Conservation (phyloP, 495 filamentous ascomycete genomes). For the Penicillium taxi region DNA sequence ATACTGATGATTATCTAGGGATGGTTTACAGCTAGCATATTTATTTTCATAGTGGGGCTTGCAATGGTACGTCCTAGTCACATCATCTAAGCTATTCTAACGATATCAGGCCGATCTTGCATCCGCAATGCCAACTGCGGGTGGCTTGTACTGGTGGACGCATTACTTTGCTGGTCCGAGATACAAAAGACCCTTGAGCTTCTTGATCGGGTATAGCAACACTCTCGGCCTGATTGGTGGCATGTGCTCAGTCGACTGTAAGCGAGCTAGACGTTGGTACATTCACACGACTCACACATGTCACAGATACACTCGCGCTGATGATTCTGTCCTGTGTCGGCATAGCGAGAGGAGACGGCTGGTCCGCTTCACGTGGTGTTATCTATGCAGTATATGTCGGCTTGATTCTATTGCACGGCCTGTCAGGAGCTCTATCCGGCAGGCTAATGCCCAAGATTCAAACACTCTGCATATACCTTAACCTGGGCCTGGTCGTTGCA, state of each 20-base stretch:
- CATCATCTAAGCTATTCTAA: neutral
- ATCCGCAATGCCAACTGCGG: constrained; percentile 60
- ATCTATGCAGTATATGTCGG: constrained; percentile 56
- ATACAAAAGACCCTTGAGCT: constrained; percentile 53
- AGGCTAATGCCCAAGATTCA: constrained; percentile 60
- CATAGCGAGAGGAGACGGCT: constrained; percentile 53
- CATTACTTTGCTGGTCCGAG: constrained; percentile 55
- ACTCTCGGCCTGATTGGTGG: constrained; percentile 61
- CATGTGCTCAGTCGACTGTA: constrained; percentile 52
- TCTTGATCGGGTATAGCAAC: constrained; percentile 64
- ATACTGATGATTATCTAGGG: constrained; percentile 20
- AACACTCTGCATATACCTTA: constrained; percentile 52
- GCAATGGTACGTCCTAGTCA: constrained; percentile 43
- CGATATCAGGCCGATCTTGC: constrained; percentile 50
- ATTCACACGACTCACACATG: neutral
- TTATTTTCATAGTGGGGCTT: constrained; percentile 59
- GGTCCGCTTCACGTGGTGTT: constrained; percentile 50
- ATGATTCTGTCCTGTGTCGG: constrained; percentile 50
- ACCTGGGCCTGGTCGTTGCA: constrained; percentile 54
- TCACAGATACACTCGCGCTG: constrained; percentile 39
- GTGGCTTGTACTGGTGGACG: constrained; percentile 66
- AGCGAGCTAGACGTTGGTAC: constrained; percentile 1
- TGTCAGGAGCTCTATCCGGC: constrained; percentile 43
- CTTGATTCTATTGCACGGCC: constrained; percentile 49
- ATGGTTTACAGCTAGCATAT: constrained; percentile 57